phyloP scores from a whole-genome alignment of 1,139 yeast species.

The Hemisphaericaspora subhashii region DNA sequence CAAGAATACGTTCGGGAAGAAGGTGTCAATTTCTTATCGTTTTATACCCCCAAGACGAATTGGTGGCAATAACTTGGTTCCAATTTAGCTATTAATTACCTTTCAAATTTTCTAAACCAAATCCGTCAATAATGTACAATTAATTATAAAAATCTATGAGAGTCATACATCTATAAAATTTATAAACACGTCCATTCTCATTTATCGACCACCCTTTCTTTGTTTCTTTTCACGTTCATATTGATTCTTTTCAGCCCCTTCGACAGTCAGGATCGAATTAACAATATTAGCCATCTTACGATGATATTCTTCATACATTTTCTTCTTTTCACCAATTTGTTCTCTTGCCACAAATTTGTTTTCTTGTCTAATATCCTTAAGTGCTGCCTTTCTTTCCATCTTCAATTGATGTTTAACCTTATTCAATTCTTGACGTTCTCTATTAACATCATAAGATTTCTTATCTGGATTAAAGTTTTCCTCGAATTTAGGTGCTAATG shows the following conservation, averaged over 20 bases:
- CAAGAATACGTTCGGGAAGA: too few relatives aligned
- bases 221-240: slow-evolving; percentile 82
- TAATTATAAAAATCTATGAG: not conserved
- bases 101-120: too few relatives aligned
- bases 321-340: slow-evolving; percentile 75
- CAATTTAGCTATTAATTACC: too few relatives aligned
- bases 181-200: not conserved
- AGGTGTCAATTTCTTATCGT: too few relatives aligned
- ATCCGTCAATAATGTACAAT: not conserved
- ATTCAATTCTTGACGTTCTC: slow-evolving; percentile 75
- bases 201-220: slow-evolving; percentile 41
- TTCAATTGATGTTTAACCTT: slow-evolving; percentile 84
- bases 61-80: too few relatives aligned
- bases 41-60: too few relatives aligned
- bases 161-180: not conserved
- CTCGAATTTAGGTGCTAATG: slow-evolving; percentile 89
- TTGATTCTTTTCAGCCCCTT: slow-evolving; percentile 90
- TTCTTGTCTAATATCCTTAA: slow-evolving; percentile 90
- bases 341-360: slow-evolving; percentile 85
- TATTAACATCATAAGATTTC: slow-evolving; percentile 84
- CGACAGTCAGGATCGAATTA: slow-evolving; percentile 84
- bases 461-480: slow-evolving; percentile 95
- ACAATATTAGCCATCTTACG: slow-evolving; percentile 84
- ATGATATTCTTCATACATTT: slow-evolving; percentile 77
- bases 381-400: slow-evolving; percentile 85